Conservation (phyloP, 2,329 filamentous ascomycete genomes). For the Penicillium concentricum region DNA sequence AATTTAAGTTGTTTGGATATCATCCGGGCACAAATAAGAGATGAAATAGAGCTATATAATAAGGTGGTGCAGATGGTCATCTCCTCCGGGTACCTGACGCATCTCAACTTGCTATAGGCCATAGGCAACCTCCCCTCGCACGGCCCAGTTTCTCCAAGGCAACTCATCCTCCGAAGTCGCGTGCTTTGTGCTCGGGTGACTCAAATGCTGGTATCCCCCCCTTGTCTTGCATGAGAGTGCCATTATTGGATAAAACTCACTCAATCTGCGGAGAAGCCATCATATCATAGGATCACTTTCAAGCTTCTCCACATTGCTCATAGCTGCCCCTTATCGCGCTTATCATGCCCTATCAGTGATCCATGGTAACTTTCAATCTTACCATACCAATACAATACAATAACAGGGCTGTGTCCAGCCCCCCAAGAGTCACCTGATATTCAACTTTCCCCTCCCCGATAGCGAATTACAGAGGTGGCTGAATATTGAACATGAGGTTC, state of each 20-base stretch:
- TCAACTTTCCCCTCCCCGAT: constrained; percentile 3
- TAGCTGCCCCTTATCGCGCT: constrained; percentile 14
- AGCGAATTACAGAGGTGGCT: constrained; percentile 9
- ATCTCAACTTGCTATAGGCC: constrained; percentile 1
- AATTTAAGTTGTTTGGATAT: neutral
- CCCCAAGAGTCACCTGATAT: constrained; percentile 19
- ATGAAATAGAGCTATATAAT: neutral
- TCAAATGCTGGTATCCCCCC: constrained; percentile 1
- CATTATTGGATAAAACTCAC: constrained; percentile 6
- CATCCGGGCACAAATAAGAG: neutral
- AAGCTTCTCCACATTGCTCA: constrained; percentile 15
- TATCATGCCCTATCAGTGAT: constrained; percentile 20
- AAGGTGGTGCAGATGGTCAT: constrained; percentile 2
- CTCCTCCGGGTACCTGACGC: constrained; percentile 20
- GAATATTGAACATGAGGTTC: constrained; percentile 10
- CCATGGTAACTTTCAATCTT: neutral
- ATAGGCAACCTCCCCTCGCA: constrained; percentile 4
- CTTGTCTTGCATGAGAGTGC: neutral
- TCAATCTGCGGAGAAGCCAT: constrained; percentile 8
- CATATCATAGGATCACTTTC: constrained; percentile 8
- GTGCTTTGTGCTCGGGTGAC: constrained; percentile 21
- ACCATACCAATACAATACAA: constrained; percentile 1
- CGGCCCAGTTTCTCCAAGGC: constrained; percentile 15
- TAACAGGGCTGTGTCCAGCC: neutral
- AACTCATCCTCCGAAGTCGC: constrained; percentile 23